Base-by-base conservation (phyloP, 2,329 filamentous ascomycete species). In the Aspergillus sp. region DNA sequence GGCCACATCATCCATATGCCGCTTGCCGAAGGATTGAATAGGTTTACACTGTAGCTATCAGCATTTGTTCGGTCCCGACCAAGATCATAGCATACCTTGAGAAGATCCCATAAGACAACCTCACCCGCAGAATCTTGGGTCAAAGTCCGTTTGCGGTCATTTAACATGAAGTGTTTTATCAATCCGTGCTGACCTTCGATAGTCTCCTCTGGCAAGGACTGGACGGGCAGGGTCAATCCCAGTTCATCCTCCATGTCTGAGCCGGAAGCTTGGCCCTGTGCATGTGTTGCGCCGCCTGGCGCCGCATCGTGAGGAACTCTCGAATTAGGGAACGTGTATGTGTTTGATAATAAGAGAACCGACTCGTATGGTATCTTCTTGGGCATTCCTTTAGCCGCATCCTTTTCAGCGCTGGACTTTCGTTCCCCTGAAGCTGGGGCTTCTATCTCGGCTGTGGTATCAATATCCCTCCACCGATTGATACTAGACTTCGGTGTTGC, bases 111-210 rank as follows among this genome's bases (percentile, higher is more conserved):
- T 65, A 99, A 79, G 50, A 97, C 81, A 2, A 98, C 93, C 71
- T 99, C 95, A 15, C 95, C 95, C 1, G 94, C 93, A 2, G 95
- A 97, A 75, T 99, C 95, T 55, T 96, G 81, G 0, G 95, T 99
- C 65, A 99, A 81, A 3, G 96, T 93, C 61, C 92, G 86, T 71
- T 91, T 89, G 66, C 94, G 86, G 73, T 99, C 94, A 75, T 96
- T 98, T 62, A 99, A 82, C 67, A 98, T 84, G 69, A 90, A 88
- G 75, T 97, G 91, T 76, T 98, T 99, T 62, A 98, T 92, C 56
- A 99, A 80, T 8, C 95, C 95, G 77, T 96, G 94, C 70, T 97
- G 93, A 1, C 95, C 95, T 76, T 97, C 92, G 51, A 99, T 95
- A 0, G 90, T 92, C 73, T 94, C 91, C 64, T 88, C 86, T 1